Evolutionary conservation across 495 filamentous ascomycete species (phyloP), one percentile per base, ranked within the genome.

Genomic region (Tuber magnatum): DNA sequence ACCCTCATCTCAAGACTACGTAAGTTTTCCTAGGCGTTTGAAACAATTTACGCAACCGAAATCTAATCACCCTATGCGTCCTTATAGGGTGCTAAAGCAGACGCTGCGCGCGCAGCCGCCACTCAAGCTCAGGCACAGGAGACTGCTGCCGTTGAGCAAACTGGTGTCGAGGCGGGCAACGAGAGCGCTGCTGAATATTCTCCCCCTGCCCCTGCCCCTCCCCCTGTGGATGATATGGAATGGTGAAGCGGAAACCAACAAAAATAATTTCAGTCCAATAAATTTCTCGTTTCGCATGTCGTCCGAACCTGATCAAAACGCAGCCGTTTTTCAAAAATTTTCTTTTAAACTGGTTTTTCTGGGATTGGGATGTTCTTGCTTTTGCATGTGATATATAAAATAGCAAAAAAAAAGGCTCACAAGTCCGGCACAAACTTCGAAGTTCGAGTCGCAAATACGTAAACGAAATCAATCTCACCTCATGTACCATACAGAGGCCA

Each of bases 1-100:
- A 86, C 95, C 95, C 82, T 91, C 92, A 86, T 92, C 90, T 86
- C 93, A 97, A 87, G 95, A 99, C 87, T 98, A 99, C 87, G 96
- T 96, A 85, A 39, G 80, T 73, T 43, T 56, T 28, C n/a, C 38
- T 1, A 9, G 69, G 71, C 5, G 39, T 5, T 46, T 43, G 9
- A 0, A 40, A 0, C 71, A 28, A 39, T 44, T 8, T 42, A 39
- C 24, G 35, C 22, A 22, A 18, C 12, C 8, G 39, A 39, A 24
- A 73, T 69, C 61, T 81, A 24, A 81, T 24, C 41, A 68, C n/a
- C 68, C 43, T 56, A 35, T 75, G 39, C 41, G 39, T 68, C 18
- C 71, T 0, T n/a, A 81, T 40, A 82, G 80, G 80, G 80, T 80
- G 80, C 80, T 10, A 82, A 82, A 68, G 80, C 80, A 77, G 80